A percentile compares a stretch with the other conserved stretches of the same genome.
These are phyloP conservation scores for Sporisorium exsertum DNA, from an alignment of 1,284 basidiomycete species.

Conservation along the genomic window DNA sequence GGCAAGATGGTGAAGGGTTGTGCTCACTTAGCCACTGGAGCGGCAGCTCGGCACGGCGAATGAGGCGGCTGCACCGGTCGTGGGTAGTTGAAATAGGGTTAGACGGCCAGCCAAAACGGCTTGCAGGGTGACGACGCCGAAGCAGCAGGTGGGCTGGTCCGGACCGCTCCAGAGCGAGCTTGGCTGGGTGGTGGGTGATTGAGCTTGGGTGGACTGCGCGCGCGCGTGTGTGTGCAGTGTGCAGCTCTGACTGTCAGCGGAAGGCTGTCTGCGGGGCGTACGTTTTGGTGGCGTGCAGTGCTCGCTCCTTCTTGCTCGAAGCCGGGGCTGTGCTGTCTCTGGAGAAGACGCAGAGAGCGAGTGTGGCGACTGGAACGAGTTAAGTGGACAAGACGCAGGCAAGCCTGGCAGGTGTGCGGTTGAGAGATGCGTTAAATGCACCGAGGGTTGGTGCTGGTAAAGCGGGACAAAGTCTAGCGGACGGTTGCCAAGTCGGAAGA, in stretches of 20 bases:
- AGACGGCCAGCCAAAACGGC: conserved; percentile 3
- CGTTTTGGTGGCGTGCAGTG: neutral
- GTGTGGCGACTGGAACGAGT: neutral
- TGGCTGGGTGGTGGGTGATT: neutral
- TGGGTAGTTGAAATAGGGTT: conserved; percentile 17
- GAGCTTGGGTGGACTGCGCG: neutral
- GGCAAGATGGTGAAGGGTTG: no score
- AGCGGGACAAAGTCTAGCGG: conserved; percentile 4
- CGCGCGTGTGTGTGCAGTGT: neutral
- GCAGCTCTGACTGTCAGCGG: neutral
- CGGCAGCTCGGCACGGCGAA: conserved; percentile 1
- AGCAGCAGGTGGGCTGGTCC: conserved; percentile 11
- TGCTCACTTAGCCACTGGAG: neutral
- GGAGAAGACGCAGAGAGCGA: neutral
- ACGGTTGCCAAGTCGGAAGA: neutral
- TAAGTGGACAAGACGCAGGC: neutral
- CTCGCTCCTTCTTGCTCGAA: neutral
- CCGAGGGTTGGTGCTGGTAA: neutral
- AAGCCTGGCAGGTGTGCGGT: neutral
- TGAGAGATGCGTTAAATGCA: neutral
- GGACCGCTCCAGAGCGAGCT: conserved; percentile 6
- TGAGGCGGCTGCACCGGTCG: neutral
- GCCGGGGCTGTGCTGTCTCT: neutral
- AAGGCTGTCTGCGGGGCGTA: neutral
- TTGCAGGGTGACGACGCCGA: conserved; percentile 4